Base-by-base conservation (phyloP, 768 basidiomycete species). In the Auriscalpium orientale region DNA sequence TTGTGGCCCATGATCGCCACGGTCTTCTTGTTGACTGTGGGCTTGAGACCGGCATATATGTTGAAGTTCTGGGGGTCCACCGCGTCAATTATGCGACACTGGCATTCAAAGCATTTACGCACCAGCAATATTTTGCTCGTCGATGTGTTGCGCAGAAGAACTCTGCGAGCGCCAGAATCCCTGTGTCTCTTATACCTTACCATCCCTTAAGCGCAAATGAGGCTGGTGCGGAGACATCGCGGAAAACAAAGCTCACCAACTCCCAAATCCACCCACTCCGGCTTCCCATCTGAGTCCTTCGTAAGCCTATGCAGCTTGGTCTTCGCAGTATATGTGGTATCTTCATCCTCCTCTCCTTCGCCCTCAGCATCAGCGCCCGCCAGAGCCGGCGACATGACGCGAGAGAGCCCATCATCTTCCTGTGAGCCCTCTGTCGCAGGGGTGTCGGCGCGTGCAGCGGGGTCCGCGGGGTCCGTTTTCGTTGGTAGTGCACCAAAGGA, bases 341-440 rank as follows among this genome's bases (percentile, higher is more conserved):
- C 82, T 64, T 92, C 90, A 43, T 85, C 77, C 66, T 92, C 87
- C 70, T 92, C 90, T 33, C 90, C 90, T 63, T 84, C 84, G 11
- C 90, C 89, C 58, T 88, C 87, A 53, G 74, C 74, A 57, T 88
- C 87, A 53, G 74, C 74, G 60, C 88, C 87, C 58, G 85, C 81
- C 36, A 60, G 45, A 5, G 62, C 63, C 6, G 57, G 46, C 33
- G 60, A 54, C 38, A 62, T 55, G 50, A 64, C 59, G 44, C 56
- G 64, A 55, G 56, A 58, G 58, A 45, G 57, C 60, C 53, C 53
- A 7, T 51, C 63, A 56, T 49, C 65, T 8, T 60, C 65, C 40
- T 61, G 60, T 21, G 64, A 66, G 35, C 65, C 66, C 47, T 63
- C 67, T 15, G 55, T 64, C 37, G 59, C 59, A 11, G 66, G 62